phyloP scores from a whole-genome alignment of 176 grass and related monocot genomes.

The Aegilops speltoides region DNA sequence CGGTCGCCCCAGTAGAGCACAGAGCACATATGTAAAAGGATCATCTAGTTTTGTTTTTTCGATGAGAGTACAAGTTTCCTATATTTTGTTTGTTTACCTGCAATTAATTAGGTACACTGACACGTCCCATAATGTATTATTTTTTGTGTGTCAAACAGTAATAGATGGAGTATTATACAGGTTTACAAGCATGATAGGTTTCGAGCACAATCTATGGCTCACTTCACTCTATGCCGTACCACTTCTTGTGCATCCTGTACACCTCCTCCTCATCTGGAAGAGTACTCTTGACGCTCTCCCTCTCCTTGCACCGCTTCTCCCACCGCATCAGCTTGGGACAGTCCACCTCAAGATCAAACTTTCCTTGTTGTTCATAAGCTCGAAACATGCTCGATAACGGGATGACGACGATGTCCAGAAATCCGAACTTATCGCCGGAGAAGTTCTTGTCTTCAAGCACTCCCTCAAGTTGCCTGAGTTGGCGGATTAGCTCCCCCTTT shows the following conservation, averaged over 20 bases:
- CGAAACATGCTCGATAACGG: constrained; percentile 34
- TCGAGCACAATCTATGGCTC: no score
- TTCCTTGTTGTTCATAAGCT: constrained; percentile 12
- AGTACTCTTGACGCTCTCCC: constrained; percentile 29
- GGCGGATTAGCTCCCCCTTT: constrained; percentile 22
- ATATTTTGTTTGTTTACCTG: no score
- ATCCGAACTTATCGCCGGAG: constrained; percentile 25
- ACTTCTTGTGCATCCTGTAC: constrained; percentile 41
- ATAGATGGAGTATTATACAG: no score
- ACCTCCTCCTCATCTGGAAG: not conserved
- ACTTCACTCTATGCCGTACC: constrained; percentile 15
- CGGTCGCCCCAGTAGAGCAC: no score
- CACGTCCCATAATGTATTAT: no score
- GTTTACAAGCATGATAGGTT: no score
- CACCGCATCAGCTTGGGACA: not conserved
- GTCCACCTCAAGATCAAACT: not conserved
- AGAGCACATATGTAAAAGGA: no score
- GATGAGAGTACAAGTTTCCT: no score
- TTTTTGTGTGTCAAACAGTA: no score
- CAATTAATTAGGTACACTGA: no score
- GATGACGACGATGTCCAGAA: constrained; percentile 27
- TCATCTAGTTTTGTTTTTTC: no score
- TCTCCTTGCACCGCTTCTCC: constrained; percentile 30
- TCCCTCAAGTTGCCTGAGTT: constrained; percentile 20
- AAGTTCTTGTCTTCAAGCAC: constrained; percentile 25